Evolutionary conservation across 495 filamentous ascomycete species (phyloP).

Genomic region (Hyaloscypha hepaticicola): DNA sequence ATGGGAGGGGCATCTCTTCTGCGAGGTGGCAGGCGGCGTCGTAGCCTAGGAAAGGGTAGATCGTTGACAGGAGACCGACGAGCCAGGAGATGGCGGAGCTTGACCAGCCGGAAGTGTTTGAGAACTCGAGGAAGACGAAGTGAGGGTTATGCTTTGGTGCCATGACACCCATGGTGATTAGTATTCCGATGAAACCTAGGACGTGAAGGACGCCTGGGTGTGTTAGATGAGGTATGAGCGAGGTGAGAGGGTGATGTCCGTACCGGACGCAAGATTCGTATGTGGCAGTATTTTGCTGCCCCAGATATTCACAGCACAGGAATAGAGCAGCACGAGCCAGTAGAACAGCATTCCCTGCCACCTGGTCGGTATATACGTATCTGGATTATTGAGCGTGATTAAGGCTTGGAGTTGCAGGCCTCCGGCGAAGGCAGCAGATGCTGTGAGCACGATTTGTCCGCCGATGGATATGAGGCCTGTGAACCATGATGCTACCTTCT

Average conservation of each 20-base stretch:
- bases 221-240: slow-evolving; percentile 9
- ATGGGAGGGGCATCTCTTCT: slow-evolving; percentile 47
- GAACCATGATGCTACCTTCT: slow-evolving; percentile 45
- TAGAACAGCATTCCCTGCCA: slow-evolving; percentile 52
- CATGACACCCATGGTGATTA: slow-evolving; percentile 43
- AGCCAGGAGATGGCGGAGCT: slow-evolving; percentile 43
- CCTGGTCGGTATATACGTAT: slow-evolving; percentile 38
- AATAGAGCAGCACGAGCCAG: slow-evolving; percentile 43
- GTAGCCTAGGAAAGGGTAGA: slow-evolving; percentile 27
- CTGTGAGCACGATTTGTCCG: slow-evolving; percentile 35
- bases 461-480: slow-evolving; percentile 40
- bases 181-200: slow-evolving; percentile 41
- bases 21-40: slow-evolving; percentile 35
- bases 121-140: slow-evolving; percentile 44
- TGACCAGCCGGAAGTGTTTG: slow-evolving; percentile 44
- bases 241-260: not conserved
- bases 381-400: slow-evolving; percentile 43
- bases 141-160: slow-evolving; percentile 41
- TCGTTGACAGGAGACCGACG: slow-evolving; percentile 21
- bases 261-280: slow-evolving; percentile 38
- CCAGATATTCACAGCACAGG: slow-evolving; percentile 45
- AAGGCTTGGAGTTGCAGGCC: slow-evolving; percentile 47
- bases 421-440: slow-evolving; percentile 40
- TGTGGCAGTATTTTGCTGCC: slow-evolving; percentile 39
- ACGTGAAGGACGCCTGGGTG: slow-evolving; percentile 46